Percentiles rank a stretch among this genome's conserved stretches.
Conservation (phyloP, 768 basidiomycete genomes). For the Suillus bovinus region DNA sequence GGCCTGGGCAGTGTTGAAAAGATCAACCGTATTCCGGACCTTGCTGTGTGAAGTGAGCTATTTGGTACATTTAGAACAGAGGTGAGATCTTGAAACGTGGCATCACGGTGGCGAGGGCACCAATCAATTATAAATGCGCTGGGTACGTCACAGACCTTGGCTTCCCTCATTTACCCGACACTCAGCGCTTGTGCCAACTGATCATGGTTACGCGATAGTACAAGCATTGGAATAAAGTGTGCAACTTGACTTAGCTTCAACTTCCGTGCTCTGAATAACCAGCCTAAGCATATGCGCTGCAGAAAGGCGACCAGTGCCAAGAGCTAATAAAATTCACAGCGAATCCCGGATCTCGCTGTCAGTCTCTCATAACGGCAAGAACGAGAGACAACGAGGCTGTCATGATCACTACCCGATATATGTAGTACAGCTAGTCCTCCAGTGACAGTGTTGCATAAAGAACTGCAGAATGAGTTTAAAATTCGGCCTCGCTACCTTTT, state of each 20-base stretch:
- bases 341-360: no score
- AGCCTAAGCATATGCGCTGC: background rate
- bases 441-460: no score
- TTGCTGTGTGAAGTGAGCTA: background rate
- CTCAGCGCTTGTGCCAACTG: background rate
- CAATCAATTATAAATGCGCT: slow-evolving; percentile 1
- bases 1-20: background rate
- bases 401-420: no score
- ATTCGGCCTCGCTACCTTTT: no score
- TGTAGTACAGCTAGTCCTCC: no score
- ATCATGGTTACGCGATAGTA: background rate
- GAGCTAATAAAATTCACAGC: background rate
- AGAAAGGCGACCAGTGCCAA: background rate
- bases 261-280: background rate
- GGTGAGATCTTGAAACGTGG: background rate
- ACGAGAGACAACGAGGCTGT: no score
- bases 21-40: slow-evolving; percentile 2
- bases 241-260: background rate
- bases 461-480: no score
- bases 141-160: background rate
- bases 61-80: background rate
- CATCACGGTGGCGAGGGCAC: background rate
- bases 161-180: background rate
- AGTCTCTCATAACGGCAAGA: no score
- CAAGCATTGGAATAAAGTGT: background rate